Percentiles rank a stretch among this genome's conserved stretches.
Conservation (phyloP, 148 eudicot species). For the Cornus florida region DNA sequence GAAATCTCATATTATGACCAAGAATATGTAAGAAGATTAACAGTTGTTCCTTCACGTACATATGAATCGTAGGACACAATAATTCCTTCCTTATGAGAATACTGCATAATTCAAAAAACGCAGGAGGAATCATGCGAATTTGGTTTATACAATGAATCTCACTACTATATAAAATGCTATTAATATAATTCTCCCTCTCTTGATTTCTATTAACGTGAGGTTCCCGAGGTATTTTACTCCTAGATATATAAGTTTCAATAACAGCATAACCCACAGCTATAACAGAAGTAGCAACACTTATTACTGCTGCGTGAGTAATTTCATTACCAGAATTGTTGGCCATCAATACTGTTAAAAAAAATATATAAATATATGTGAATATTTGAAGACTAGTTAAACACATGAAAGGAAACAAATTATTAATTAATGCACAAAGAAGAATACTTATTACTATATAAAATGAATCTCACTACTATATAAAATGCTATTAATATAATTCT, state of each 20-base stretch:
- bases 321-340: too few species aligned
- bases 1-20: neutral
- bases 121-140: neutral
- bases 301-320: too few species aligned
- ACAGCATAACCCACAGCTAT: neutral
- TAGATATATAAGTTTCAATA: neutral
- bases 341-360: too few species aligned
- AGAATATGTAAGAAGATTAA: neutral
- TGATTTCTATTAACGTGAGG: neutral
- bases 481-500: neutral
- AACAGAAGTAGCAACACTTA: too few species aligned
- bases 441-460: neutral
- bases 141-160: neutral
- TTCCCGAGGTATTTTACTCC: neutral
- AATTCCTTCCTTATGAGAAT: neutral
- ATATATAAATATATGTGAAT: too few species aligned
- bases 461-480: neutral
- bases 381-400: too few species aligned
- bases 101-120: neutral
- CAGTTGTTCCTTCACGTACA: neutral
- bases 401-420: too few species aligned
- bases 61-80: neutral
- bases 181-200: neutral
- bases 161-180: neutral
- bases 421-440: too few species aligned